phyloP scores from a whole-genome alignment of 108 stramenopile species.

The Pelagomonas calceolata region DNA sequence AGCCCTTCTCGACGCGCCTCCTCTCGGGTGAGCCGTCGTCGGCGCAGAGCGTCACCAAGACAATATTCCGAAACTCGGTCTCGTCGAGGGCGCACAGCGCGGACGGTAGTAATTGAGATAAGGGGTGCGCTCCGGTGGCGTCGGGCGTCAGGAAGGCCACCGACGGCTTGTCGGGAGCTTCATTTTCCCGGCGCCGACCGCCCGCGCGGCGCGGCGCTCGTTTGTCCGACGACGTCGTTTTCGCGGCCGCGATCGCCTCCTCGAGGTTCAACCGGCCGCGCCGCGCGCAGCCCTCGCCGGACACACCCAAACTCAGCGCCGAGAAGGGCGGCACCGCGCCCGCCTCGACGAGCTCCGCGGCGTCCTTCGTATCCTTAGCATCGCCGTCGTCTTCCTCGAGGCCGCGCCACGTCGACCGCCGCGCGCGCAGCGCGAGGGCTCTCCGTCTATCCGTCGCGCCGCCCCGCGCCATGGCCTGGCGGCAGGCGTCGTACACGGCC shows the following conservation, averaged over 20 bases:
- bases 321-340: background rate
- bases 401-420: background rate
- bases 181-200: too few relatives aligned
- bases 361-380: background rate
- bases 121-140: background rate
- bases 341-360: background rate
- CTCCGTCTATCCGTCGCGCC: background rate
- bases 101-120: background rate
- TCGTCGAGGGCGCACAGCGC: background rate
- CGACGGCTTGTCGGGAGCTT: background rate
- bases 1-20: background rate
- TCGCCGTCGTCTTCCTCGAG: background rate
- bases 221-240: too few relatives aligned
- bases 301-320: background rate
- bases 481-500: background rate
- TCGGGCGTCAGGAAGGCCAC: background rate
- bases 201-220: background rate
- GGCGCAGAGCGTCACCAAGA: background rate
- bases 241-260: background rate
- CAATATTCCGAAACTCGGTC: background rate
- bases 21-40: background rate
- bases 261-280: background rate
- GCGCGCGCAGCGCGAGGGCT: background rate
- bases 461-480: background rate
- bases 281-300: background rate